These are phyloP conservation scores for Calonectria pseudoreteaudii DNA, from an alignment of 2,329 filamentous ascomycete genomes.

Conservation along the genomic window DNA sequence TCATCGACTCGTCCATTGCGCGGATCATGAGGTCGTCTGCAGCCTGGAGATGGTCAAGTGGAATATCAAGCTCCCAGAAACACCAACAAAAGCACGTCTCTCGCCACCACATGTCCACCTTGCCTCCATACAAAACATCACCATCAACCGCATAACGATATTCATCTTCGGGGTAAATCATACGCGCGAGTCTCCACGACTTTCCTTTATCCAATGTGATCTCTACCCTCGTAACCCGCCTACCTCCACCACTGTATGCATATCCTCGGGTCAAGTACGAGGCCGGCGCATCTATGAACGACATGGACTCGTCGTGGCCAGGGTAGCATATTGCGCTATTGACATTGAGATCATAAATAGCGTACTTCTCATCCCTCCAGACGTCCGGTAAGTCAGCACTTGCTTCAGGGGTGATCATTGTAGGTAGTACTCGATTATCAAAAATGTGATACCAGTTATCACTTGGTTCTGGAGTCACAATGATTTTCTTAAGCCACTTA, in stretches of 20 bases:
- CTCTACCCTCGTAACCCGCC: slow-evolving; percentile 84
- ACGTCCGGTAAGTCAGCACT: slow-evolving; percentile 78
- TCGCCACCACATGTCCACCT: slow-evolving; percentile 83
- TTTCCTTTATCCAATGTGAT: slow-evolving; percentile 85
- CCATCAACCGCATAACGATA: slow-evolving; percentile 74
- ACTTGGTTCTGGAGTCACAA: slow-evolving; percentile 81
- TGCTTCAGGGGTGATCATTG: slow-evolving; percentile 85
- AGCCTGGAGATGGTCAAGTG: slow-evolving; percentile 68
- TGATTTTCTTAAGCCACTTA: slow-evolving; percentile 89
- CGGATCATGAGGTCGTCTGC: slow-evolving; percentile 83
- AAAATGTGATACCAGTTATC: slow-evolving; percentile 97
- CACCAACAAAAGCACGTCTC: slow-evolving; percentile 92
- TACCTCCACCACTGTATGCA: slow-evolving; percentile 89
- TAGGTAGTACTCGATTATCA: slow-evolving; percentile 91
- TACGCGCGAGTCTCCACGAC: slow-evolving; percentile 80
- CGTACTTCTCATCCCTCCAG: slow-evolving; percentile 92
- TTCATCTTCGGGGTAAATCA: slow-evolving; percentile 86
- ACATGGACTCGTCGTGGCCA: slow-evolving; percentile 78
- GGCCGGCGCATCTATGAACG: slow-evolving; percentile 58
- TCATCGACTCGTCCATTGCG: slow-evolving; percentile 91
- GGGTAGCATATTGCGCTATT: slow-evolving; percentile 88
- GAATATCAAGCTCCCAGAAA: slow-evolving; percentile 84
- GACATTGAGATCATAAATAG: slow-evolving; percentile 90
- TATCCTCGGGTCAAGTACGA: slow-evolving; percentile 81
- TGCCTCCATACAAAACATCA: slow-evolving; percentile 78